Percentiles rank a stretch among this genome's conserved stretches.
Conservation (phyloP, 1,139 yeast species). For the Taphrina pruni region DNA sequence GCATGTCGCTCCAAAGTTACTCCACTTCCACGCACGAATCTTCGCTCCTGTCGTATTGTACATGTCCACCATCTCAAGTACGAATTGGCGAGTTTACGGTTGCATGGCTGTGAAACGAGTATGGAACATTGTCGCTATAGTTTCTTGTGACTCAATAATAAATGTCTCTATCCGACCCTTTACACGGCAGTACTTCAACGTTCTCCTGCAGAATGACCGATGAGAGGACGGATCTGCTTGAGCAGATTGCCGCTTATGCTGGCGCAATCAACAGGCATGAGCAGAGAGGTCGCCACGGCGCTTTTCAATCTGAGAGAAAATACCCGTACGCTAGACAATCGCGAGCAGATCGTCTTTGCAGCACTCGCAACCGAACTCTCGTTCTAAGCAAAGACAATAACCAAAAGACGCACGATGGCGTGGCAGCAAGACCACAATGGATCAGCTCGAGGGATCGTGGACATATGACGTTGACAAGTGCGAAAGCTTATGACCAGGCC, state of each 20-base stretch:
- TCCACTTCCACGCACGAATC: background rate
- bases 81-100: no score
- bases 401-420: background rate
- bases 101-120: no score
- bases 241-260: constrained; percentile 34
- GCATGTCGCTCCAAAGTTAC: background rate
- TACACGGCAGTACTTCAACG: no score
- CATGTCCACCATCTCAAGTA: background rate
- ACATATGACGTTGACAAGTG: constrained; percentile 30
- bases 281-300: background rate
- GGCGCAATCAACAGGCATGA: constrained; percentile 38
- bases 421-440: background rate
- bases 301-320: background rate
- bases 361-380: constrained; percentile 21
- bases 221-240: constrained; percentile 13
- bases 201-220: background rate
- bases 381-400: background rate
- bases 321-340: background rate
- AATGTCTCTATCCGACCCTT: no score
- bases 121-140: no score
- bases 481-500: constrained; percentile 18
- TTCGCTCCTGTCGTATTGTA: background rate
- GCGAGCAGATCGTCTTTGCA: background rate
- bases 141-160: no score
- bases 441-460: constrained; percentile 32